These are phyloP conservation scores for Endocarpon pusillum DNA, from an alignment of 495 filamentous ascomycete genomes.

Conservation along the genomic window DNA sequence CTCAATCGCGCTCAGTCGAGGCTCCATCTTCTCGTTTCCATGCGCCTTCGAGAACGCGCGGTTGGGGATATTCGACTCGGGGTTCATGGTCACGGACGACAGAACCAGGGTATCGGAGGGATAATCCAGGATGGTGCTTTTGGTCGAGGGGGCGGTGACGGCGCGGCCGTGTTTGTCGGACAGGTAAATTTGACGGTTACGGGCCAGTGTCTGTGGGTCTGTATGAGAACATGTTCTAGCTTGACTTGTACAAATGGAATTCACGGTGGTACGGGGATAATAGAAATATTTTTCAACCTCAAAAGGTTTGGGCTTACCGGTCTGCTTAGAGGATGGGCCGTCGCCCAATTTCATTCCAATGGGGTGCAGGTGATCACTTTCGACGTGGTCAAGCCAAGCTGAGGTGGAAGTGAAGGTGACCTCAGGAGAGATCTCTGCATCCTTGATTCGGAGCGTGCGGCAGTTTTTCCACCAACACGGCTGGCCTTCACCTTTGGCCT, in stretches of 20 bases:
- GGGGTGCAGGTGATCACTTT: conserved; percentile 37
- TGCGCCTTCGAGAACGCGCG: conserved; percentile 23
- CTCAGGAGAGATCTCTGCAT: conserved; percentile 9
- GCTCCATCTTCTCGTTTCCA: conserved; percentile 19
- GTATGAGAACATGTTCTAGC: neutral
- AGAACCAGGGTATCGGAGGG: conserved; percentile 1
- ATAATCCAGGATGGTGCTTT: neutral
- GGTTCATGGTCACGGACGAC: no score
- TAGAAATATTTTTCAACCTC: conserved; percentile 5
- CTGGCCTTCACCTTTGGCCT: conserved; percentile 11
- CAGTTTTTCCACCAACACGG: conserved; percentile 22
- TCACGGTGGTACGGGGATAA: conserved; percentile 5
- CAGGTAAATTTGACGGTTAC: conserved; percentile 6
- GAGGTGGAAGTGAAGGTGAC: conserved; percentile 16
- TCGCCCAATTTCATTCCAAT: conserved; percentile 50
- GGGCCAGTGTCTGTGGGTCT: conserved; percentile 3
- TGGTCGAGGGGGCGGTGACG: conserved; percentile 1
- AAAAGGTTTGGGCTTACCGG: conserved; percentile 24
- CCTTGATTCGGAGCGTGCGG: conserved; percentile 1
- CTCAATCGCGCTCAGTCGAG: conserved; percentile 18
- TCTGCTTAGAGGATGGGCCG: conserved; percentile 33
- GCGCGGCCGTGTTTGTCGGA: neutral
- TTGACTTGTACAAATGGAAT: neutral
- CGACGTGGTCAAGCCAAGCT: conserved; percentile 42
- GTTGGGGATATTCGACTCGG: conserved; percentile 15